A percentile compares a stretch with the other conserved stretches of the same genome.
These are phyloP conservation scores for Arthrobotrys sinensis DNA, from an alignment of 2,329 filamentous ascomycete genomes.

Conservation along the genomic window DNA sequence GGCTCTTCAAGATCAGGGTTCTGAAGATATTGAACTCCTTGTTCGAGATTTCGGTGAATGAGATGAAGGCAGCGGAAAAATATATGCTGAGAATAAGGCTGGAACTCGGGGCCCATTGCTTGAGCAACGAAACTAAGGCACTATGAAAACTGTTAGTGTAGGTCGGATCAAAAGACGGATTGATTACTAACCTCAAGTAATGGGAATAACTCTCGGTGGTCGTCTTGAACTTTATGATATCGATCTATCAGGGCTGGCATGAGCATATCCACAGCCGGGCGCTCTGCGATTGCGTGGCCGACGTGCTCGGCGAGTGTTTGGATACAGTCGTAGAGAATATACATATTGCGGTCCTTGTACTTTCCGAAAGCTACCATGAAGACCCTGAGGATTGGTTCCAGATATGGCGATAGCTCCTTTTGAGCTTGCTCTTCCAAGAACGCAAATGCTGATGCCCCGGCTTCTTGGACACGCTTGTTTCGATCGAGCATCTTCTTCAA, in stretches of 20 bases:
- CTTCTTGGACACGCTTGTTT: constrained; percentile 98
- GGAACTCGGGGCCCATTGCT: constrained; percentile 84
- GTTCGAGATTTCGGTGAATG: constrained; percentile 90
- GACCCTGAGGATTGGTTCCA: constrained; percentile 88
- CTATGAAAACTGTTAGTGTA: constrained; percentile 53
- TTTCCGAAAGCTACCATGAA: constrained; percentile 92
- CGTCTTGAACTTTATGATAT: constrained; percentile 88
- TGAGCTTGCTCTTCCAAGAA: constrained; percentile 95
- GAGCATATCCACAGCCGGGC: constrained; percentile 83
- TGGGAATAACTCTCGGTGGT: constrained; percentile 93
- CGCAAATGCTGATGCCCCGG: constrained; percentile 94
- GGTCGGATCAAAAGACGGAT: neutral
- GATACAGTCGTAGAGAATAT: constrained; percentile 97
- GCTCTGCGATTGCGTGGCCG: constrained; percentile 83
- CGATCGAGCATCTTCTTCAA: constrained; percentile 93
- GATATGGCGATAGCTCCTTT: constrained; percentile 84
- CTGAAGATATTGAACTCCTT: constrained; percentile 78
- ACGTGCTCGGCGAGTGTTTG: constrained; percentile 96
- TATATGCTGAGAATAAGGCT: constrained; percentile 86
- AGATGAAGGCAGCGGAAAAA: constrained; percentile 91
- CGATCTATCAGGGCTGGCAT: constrained; percentile 93
- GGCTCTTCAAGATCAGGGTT: constrained; percentile 73
- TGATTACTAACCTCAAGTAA: constrained; percentile 76
- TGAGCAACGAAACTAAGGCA: constrained; percentile 94
- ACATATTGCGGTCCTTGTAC: constrained; percentile 99